Evolutionary conservation across 2,329 filamentous ascomycete species (phyloP).

Genomic region (Sporothrix dimorphospora): DNA sequence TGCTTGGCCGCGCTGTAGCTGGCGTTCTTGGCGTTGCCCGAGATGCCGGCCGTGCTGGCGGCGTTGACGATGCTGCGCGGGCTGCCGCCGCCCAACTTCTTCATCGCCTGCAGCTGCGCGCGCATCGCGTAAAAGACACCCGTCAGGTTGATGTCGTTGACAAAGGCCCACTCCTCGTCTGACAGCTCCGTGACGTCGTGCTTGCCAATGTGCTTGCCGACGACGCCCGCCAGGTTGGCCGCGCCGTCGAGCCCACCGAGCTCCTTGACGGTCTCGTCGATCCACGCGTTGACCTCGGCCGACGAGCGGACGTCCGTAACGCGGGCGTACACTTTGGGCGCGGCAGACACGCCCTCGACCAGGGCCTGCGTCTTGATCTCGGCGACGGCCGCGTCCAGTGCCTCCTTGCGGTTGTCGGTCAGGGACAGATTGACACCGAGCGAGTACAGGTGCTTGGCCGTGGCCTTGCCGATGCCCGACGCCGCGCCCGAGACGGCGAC

Average conservation of each 20-base stretch:
- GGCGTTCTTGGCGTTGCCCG: slow-evolving; percentile 43
- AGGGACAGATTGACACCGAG: slow-evolving; percentile 49
- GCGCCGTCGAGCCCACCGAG: slow-evolving; percentile 45
- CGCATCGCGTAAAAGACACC: slow-evolving; percentile 55
- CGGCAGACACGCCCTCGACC: background rate
- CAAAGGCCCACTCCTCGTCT: slow-evolving; percentile 29
- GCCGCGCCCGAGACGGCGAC: slow-evolving; percentile 52
- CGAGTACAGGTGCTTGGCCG: slow-evolving; percentile 46
- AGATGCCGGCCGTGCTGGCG: slow-evolving; percentile 42
- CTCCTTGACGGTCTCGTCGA: slow-evolving; percentile 38
- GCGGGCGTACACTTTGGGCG: slow-evolving; percentile 20
- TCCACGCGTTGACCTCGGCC: slow-evolving; percentile 43
- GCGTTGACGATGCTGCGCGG: slow-evolving; percentile 36
- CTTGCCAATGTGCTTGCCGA: slow-evolving; percentile 38
- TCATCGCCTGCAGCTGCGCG: slow-evolving; percentile 27
- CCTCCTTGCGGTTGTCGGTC: slow-evolving; percentile 46
- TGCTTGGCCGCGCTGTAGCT: slow-evolving; percentile 41
- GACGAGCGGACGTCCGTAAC: slow-evolving; percentile 41
- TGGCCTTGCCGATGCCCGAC: slow-evolving; percentile 52
- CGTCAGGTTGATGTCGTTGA: slow-evolving; percentile 49
- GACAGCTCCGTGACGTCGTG: slow-evolving; percentile 33
- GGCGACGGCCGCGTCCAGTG: slow-evolving; percentile 37
- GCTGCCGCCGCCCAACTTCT: slow-evolving; percentile 37
- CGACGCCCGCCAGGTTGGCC: slow-evolving; percentile 46
- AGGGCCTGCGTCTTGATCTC: slow-evolving; percentile 3